Evolutionary conservation across 148 eudicot species (phyloP).

Genomic region (Amaranthus hypochondriacus): DNA sequence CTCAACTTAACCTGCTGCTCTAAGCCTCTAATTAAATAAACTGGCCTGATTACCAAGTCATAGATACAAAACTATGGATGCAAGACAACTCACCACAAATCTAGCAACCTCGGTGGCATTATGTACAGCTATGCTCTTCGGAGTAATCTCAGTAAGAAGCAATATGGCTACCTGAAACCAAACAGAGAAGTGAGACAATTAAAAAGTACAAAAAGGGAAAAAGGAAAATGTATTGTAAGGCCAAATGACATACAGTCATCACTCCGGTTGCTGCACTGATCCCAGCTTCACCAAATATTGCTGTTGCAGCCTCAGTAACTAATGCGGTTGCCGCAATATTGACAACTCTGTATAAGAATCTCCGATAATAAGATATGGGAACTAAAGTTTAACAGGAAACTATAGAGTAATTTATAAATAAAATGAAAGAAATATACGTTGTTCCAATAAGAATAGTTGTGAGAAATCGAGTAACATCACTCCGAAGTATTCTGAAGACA

Average conservation of each 20-base stretch:
- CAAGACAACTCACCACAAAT: conserved; percentile 73
- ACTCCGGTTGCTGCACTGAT: conserved; percentile 95
- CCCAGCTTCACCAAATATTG: conserved; percentile 92
- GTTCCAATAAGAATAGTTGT: conserved; percentile 98
- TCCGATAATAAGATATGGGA: conserved; percentile 22
- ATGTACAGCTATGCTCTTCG: conserved; percentile 98
- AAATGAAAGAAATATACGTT: conserved; percentile 48
- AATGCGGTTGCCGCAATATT: conserved; percentile 97
- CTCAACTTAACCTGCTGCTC: neutral
- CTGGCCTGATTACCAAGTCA: neutral
- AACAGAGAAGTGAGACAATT: neutral
- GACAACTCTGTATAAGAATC: conserved; percentile 65
- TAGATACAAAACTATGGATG: neutral
- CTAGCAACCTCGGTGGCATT: conserved; percentile 97
- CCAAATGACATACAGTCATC: conserved; percentile 69
- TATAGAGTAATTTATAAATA: neutral
- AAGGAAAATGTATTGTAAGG: neutral
- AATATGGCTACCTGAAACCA: conserved; percentile 75
- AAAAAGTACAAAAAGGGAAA: neutral
- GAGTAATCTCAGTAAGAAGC: conserved; percentile 99
- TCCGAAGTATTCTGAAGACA: conserved; percentile 86
- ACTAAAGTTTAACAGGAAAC: conserved; percentile 5
- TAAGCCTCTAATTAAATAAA: neutral
- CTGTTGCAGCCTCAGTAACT: conserved; percentile 95
- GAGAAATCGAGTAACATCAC: conserved; percentile 88